Evolutionary conservation across 768 basidiomycete genomes (phyloP).

Genomic region (Leucocoprinus leucothites): DNA sequence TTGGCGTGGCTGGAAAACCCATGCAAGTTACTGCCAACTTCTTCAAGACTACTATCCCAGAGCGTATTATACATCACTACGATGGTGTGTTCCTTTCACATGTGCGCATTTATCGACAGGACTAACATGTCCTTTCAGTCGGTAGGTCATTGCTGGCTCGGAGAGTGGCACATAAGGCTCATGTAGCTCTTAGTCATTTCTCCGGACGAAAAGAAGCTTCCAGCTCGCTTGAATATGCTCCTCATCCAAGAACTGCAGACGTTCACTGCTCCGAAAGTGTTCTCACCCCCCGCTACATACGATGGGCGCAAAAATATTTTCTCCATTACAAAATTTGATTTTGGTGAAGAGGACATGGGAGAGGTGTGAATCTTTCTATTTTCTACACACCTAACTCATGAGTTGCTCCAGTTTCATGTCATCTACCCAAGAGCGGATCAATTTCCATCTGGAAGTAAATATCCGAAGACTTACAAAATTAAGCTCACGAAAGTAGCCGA

Average conservation of each 20-base stretch:
- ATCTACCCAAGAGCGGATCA: conserved; percentile 34
- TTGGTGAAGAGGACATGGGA: conserved; percentile 48
- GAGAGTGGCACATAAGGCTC: not conserved
- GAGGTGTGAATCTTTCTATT: conserved; percentile 37
- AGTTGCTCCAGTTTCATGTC: conserved; percentile 56
- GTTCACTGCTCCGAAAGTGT: conserved; percentile 51
- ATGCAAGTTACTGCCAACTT: conserved; percentile 38
- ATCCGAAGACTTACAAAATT: conserved; percentile 69
- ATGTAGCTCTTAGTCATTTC: conserved; percentile 18
- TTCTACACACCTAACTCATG: not conserved
- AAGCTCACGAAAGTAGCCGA: conserved; percentile 55
- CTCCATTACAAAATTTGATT: conserved; percentile 50
- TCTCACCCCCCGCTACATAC: conserved; percentile 66
- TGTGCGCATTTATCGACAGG: not conserved
- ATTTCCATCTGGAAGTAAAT: conserved; percentile 29
- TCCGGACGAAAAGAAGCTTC: conserved; percentile 22
- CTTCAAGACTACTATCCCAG: conserved; percentile 47
- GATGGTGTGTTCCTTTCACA: conserved; percentile 36
- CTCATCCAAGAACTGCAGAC: conserved; percentile 61
- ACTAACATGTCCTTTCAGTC: conserved; percentile 18
- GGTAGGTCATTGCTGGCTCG: conserved; percentile 18
- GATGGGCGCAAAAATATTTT: conserved; percentile 80
- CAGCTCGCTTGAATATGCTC: conserved; percentile 52
- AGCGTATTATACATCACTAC: conserved; percentile 65
- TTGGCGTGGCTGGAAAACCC: conserved; percentile 36